Conservation (phyloP, 2,329 filamentous ascomycete species). For the Xylariaceae sp. region DNA sequence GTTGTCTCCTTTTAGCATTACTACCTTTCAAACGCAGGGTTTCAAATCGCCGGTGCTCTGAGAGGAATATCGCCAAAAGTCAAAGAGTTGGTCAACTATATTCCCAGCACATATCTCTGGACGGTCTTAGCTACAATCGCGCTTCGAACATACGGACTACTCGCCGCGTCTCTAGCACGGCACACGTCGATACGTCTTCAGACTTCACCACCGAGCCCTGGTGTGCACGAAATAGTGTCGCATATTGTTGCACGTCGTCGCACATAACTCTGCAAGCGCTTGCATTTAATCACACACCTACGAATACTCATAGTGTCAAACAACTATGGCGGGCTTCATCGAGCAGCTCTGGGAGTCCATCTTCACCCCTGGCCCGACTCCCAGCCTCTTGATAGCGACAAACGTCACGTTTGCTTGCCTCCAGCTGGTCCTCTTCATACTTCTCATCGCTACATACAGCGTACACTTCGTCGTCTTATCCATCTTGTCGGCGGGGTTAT, state of each 20-base stretch:
- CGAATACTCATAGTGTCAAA: conserved; percentile 1
- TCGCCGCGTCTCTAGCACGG: conserved; percentile 1
- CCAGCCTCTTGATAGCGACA: conserved; percentile 80
- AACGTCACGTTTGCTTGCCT: conserved; percentile 84
- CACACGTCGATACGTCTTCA: conserved; percentile 1
- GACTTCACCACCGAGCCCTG: conserved; percentile 6
- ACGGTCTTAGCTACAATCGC: not conserved
- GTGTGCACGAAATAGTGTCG: conserved; percentile 2
- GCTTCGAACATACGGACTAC: not conserved
- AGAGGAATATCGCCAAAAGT: conserved; percentile 3
- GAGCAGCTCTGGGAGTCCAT: conserved; percentile 83
- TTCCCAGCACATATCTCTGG: not conserved
- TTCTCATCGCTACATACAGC: conserved; percentile 77
- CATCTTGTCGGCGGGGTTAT: conserved; percentile 71
- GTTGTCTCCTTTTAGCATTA: conserved; percentile 9
- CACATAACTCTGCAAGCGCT: conserved; percentile 13
- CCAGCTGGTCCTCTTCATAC: conserved; percentile 68
- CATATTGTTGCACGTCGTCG: conserved; percentile 24
- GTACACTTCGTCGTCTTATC: conserved; percentile 85
- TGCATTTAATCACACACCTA: conserved; percentile 1
- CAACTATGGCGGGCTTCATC: conserved; percentile 56
- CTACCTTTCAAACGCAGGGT: no score
- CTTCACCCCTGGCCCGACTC: conserved; percentile 88
- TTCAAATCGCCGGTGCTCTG: conserved; percentile 9
- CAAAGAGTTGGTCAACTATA: not conserved